phyloP scores from a whole-genome alignment of 108 stramenopile genomes.

The Pseudonitzschia multistriata region DNA sequence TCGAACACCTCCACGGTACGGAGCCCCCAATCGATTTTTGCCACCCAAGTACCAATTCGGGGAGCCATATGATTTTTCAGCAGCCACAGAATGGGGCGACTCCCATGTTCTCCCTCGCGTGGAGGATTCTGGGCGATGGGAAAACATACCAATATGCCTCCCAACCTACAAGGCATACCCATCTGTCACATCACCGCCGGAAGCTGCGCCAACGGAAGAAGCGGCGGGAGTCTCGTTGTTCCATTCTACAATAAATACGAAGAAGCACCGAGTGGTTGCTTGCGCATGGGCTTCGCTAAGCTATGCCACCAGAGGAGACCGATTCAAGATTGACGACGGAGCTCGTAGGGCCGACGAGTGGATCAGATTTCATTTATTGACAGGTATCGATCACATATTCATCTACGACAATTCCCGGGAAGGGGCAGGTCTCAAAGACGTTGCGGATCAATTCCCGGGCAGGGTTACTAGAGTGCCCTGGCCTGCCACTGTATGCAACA shows the following conservation, averaged over 20 bases:
- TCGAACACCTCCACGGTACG: slow-evolving; percentile 81
- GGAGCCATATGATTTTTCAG: slow-evolving; percentile 40
- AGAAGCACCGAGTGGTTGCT: slow-evolving; percentile 54
- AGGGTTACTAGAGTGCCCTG: slow-evolving; percentile 63
- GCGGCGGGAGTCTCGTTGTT: not conserved
- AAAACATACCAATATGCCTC: slow-evolving; percentile 78
- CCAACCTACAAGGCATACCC: slow-evolving; percentile 29
- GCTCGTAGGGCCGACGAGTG: slow-evolving; percentile 61
- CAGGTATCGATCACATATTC: slow-evolving; percentile 84
- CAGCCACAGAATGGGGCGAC: slow-evolving; percentile 59
- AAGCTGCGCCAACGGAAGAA: not conserved
- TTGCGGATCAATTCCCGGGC: slow-evolving; percentile 37
- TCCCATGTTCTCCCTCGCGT: slow-evolving; percentile 69
- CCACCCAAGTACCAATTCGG: slow-evolving; percentile 44
- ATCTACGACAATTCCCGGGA: slow-evolving; percentile 77
- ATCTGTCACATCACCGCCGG: slow-evolving; percentile 12
- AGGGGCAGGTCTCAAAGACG: slow-evolving; percentile 22
- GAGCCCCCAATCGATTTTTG: slow-evolving; percentile 58
- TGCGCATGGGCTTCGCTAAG: slow-evolving; percentile 74
- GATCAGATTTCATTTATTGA: slow-evolving; percentile 79
- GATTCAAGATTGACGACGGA: slow-evolving; percentile 48
- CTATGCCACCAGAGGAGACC: slow-evolving; percentile 56
- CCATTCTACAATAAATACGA: slow-evolving; percentile 24
- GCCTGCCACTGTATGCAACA: slow-evolving; percentile 74
- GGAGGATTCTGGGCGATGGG: slow-evolving; percentile 85